Evolutionary conservation across 2,329 filamentous ascomycete genomes (phyloP), one percentile per base, ranked within the genome.

Genomic region (Trichoderma sp.): DNA sequence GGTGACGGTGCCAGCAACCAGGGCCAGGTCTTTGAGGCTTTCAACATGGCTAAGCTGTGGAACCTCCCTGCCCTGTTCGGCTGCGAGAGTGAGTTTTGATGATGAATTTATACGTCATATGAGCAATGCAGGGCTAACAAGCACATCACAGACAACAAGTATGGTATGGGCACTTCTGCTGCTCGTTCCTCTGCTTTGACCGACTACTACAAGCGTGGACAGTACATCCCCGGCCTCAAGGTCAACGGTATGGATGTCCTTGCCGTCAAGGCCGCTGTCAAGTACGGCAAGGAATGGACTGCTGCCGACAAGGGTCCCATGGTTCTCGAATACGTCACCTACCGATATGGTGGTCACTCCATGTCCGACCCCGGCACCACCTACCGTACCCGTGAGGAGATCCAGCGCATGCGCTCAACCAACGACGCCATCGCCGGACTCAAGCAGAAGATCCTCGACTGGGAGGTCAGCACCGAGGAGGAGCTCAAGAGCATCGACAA

Each of bases 31-130:
- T 99, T 99, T 77, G 95, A 99, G 87, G 94, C 95, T 70, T 99
- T 96, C 89, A 99, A 99, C 90, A 99, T 99, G 95, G 95, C 95
- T 71, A 98, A 98, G 88, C 90, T 99, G 73, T 99, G 95, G 95
- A 94, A 95, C 76, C 86, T 99, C 57, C 95, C 95, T 66, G 89
- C 94, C 74, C 91, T 99, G 74, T 99, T 99, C 79, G 94, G 93
- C 74, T 99, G 95, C 82, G 95, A 99, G 87, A 99, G 94, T 97
- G 84, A 80, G 93, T 88, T 32, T 52, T 27, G 27, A 67, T 4
- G 19, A 9, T 37, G 29, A 17, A 54, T 22, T 29, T 22, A 29
- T 8, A 15, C 25, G 6, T 45, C 12, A 17, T 48, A 5, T 10
- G 10, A n/a, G 17, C 25, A 17, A 34, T 17, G n/a, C 2, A 35